Percentiles rank a stretch among this genome's conserved stretches.
phyloP scores from a whole-genome alignment of 345 rosid genomes.

The Carallia brachiata region DNA sequence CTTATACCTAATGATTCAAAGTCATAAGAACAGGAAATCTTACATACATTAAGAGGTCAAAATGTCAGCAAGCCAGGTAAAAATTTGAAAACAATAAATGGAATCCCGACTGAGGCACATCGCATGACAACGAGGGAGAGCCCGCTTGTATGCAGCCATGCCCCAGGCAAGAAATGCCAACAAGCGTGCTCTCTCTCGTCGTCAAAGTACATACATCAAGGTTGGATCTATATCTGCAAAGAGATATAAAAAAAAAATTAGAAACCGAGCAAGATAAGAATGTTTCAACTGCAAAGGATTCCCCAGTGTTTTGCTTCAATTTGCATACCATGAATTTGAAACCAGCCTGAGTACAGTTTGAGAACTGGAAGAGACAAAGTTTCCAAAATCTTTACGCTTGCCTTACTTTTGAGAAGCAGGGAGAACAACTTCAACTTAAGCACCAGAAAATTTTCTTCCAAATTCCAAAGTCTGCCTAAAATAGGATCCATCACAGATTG shows the following conservation, averaged over 20 bases:
- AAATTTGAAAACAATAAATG: background rate
- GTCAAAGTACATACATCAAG: too few species aligned
- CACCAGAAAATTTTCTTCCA: too few species aligned
- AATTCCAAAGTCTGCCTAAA: too few species aligned
- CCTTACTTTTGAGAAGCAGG: too few species aligned
- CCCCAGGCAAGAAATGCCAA: too few species aligned
- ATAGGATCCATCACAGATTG: too few species aligned
- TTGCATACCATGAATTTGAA: background rate
- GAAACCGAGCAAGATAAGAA: background rate
- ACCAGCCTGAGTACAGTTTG: too few species aligned
- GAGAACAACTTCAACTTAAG: too few species aligned
- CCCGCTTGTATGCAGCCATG: slow-evolving; percentile 41
- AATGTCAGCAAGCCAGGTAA: background rate
- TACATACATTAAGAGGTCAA: background rate
- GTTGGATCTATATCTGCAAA: too few species aligned
- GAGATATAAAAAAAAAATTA: background rate
- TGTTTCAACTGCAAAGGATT: background rate
- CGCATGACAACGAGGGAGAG: slow-evolving; percentile 39
- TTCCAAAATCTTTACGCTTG: too few species aligned
- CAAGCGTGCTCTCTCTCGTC: too few species aligned
- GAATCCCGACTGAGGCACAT: background rate
- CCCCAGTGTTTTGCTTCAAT: background rate
- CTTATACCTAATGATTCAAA: background rate
- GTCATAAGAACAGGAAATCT: background rate
- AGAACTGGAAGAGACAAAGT: too few species aligned